phyloP scores from a whole-genome alignment of 2,329 filamentous ascomycete species.

The Xylariaceae sp. region DNA sequence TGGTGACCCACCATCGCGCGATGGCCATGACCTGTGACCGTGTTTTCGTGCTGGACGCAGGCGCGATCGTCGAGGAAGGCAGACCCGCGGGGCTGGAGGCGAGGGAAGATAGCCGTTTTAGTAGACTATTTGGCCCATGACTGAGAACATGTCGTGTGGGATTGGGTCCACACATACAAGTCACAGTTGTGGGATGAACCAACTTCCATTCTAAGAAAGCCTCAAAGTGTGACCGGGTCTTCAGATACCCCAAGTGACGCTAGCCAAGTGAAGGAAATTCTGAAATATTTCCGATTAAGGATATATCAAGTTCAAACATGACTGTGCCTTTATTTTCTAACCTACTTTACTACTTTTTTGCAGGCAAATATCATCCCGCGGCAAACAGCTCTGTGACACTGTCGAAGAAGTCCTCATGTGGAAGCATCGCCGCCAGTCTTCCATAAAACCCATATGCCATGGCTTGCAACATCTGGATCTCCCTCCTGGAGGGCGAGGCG shows the following conservation, averaged over 20 bases:
- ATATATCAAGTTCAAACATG: not conserved
- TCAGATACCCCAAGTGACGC: not conserved
- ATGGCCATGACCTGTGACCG: conserved; percentile 45
- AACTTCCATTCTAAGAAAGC: not conserved
- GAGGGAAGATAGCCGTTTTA: conserved; percentile 19
- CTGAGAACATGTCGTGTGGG: not conserved
- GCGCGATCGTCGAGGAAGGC: conserved; percentile 39
- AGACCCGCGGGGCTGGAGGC: conserved; percentile 19
- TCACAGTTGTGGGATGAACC: too few relatives aligned
- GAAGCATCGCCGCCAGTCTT: not conserved
- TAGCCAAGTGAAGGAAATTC: too few relatives aligned
- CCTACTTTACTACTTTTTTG: not conserved
- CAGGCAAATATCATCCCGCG: not conserved
- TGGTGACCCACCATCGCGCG: conserved; percentile 29
- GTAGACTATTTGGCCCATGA: conserved; percentile 14
- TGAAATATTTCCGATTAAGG: too few relatives aligned
- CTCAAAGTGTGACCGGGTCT: not conserved
- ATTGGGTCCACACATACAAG: not conserved
- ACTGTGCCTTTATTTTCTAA: not conserved
- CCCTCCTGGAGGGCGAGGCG: not conserved
- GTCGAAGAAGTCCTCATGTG: not conserved
- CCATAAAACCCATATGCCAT: not conserved
- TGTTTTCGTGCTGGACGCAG: conserved; percentile 45
- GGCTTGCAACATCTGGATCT: not conserved
- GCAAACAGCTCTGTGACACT: not conserved